phyloP scores from a whole-genome alignment of 176 grass and related monocot species.

The Oryza brachyantha region DNA sequence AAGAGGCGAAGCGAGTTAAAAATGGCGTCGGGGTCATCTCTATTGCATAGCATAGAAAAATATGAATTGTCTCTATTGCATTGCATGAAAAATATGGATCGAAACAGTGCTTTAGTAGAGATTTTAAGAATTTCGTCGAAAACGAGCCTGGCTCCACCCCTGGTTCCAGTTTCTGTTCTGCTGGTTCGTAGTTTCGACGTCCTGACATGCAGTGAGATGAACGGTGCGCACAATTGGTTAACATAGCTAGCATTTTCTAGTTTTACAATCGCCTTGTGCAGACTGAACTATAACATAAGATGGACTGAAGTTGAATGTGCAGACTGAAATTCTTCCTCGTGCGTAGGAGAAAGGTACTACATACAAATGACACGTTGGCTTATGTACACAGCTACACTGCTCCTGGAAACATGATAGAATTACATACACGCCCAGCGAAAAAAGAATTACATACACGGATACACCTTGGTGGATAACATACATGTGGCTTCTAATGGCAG shows the following conservation, averaged over 20 bases:
- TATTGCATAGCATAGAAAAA: too few relatives aligned
- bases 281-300: neutral
- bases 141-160: too few relatives aligned
- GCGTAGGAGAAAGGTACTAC: neutral
- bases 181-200: neutral
- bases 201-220: neutral
- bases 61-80: too few relatives aligned
- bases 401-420: neutral
- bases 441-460: conserved; percentile 42
- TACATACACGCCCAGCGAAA: too few relatives aligned
- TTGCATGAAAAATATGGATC: too few relatives aligned
- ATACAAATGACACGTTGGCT: neutral
- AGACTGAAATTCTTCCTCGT: neutral
- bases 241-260: neutral
- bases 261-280: neutral
- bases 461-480: too few relatives aligned
- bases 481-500: conserved; percentile 17
- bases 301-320: neutral
- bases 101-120: too few relatives aligned
- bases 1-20: too few relatives aligned
- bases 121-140: too few relatives aligned
- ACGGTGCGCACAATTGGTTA: neutral
- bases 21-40: too few relatives aligned
- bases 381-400: conserved; percentile 38
- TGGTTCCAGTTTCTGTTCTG: conserved; percentile 5